Percentiles rank a stretch among this genome's conserved stretches.
Conservation (phyloP, 2,329 filamentous ascomycete genomes). For the Exophiala sideris region DNA sequence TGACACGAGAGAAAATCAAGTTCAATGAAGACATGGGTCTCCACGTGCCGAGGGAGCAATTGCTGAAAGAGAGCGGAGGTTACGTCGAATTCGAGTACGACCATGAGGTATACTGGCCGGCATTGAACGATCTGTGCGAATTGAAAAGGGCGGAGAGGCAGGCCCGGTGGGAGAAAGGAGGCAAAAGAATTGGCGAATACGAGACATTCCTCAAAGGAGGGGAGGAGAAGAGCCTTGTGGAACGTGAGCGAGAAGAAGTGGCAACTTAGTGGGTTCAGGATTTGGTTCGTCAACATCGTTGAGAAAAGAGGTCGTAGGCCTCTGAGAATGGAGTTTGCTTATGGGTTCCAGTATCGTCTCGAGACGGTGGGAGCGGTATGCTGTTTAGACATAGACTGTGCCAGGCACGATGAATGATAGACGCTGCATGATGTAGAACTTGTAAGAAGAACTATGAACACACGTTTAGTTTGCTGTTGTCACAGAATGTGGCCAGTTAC, state of each 20-base stretch:
- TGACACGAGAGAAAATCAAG: conserved; percentile 91
- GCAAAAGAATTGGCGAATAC: conserved; percentile 77
- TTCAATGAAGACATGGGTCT: conserved; percentile 89
- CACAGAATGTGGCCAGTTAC: too few species aligned
- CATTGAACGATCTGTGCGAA: conserved; percentile 68
- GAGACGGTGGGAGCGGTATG: too few species aligned
- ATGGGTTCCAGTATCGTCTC: too few species aligned
- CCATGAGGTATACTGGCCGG: conserved; percentile 84
- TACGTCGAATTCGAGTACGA: conserved; percentile 88
- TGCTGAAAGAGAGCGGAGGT: conserved; percentile 76
- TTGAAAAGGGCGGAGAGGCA: conserved; percentile 61
- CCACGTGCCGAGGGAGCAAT: conserved; percentile 76
- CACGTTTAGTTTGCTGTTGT: too few species aligned
- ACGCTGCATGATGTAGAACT: too few species aligned
- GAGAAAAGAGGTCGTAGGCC: too few species aligned
- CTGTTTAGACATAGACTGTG: too few species aligned
- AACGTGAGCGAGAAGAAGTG: conserved; percentile 27
- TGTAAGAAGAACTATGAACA: too few species aligned
- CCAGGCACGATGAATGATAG: too few species aligned
- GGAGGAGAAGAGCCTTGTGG: conserved; percentile 36
- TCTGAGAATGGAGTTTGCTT: too few species aligned
- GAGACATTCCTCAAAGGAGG: conserved; percentile 86
- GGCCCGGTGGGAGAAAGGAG: conserved; percentile 73
- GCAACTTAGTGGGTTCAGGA: not conserved
- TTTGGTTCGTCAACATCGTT: too few species aligned